These are phyloP conservation scores for Aphanomyces stellatus DNA, from an alignment of 352 stramenopile genomes.

Conservation along the genomic window DNA sequence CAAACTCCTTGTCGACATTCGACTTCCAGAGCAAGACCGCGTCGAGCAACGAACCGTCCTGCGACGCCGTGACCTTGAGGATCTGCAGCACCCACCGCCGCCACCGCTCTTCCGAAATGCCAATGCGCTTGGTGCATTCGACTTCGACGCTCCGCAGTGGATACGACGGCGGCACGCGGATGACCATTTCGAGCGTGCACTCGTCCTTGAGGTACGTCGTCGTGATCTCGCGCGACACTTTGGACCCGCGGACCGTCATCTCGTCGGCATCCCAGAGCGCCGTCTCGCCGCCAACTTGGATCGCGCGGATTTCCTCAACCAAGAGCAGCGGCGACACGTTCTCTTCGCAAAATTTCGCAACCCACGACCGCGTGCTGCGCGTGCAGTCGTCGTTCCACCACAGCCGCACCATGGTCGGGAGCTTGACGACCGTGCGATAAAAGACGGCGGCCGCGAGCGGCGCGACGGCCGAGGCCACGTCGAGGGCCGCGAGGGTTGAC, in stretches of 20 bases:
- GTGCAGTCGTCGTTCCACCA: slow-evolving; percentile 89
- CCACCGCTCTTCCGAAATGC: slow-evolving; percentile 87
- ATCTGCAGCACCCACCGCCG: slow-evolving; percentile 91
- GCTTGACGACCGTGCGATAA: slow-evolving; percentile 68
- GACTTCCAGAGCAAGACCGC: slow-evolving; percentile 89
- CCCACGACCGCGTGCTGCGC: slow-evolving; percentile 69
- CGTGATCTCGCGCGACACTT: slow-evolving; percentile 82
- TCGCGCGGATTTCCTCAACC: slow-evolving; percentile 63
- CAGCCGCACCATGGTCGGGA: slow-evolving; percentile 80
- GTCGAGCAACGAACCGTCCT: slow-evolving; percentile 83
- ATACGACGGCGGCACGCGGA: slow-evolving; percentile 81
- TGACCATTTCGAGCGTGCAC: slow-evolving; percentile 85
- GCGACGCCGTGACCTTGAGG: slow-evolving; percentile 79
- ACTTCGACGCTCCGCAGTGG: slow-evolving; percentile 87
- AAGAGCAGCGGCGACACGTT: slow-evolving; percentile 77
- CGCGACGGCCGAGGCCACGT: slow-evolving; percentile 38
- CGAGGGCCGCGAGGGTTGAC: slow-evolving; percentile 27
- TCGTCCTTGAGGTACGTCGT: slow-evolving; percentile 92
- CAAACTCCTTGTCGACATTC: slow-evolving; percentile 90
- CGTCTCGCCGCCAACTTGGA: slow-evolving; percentile 46
- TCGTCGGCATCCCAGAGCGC: slow-evolving; percentile 63
- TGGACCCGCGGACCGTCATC: slow-evolving; percentile 81
- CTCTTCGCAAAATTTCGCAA: slow-evolving; percentile 84
- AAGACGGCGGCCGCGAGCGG: slow-evolving; percentile 55
- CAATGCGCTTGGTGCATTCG: slow-evolving; percentile 85